Evolutionary conservation across 768 basidiomycete species (phyloP).

Genomic region (Termitomyces sp.): DNA sequence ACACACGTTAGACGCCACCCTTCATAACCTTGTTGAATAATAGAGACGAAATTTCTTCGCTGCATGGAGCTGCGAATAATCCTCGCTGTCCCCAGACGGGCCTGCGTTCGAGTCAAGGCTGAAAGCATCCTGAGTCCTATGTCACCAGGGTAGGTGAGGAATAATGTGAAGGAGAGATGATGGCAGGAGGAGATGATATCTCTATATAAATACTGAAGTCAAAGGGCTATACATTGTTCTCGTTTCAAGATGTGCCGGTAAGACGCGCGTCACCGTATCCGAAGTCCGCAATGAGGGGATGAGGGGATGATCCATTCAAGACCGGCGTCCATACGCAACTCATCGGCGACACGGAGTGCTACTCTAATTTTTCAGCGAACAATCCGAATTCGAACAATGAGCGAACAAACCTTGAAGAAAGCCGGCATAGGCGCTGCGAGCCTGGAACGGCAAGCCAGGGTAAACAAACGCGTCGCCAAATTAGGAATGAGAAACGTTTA

Average conservation of each 20-base stretch:
- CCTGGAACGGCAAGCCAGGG: no score
- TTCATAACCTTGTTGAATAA: slow-evolving; percentile 52
- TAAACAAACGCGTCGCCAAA: not conserved
- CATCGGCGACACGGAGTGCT: not conserved
- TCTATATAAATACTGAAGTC: not conserved
- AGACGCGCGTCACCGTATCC: not conserved
- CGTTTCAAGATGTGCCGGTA: not conserved
- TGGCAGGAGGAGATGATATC: not conserved
- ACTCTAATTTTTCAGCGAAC: no score
- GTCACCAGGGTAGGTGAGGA: not conserved
- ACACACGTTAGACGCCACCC: slow-evolving; percentile 48
- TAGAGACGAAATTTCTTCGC: slow-evolving; percentile 41
- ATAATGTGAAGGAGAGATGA: not conserved
- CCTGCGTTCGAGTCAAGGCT: slow-evolving; percentile 3
- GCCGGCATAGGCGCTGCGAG: no score
- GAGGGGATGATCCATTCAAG: not conserved
- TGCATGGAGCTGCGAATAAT: not conserved
- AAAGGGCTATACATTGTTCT: not conserved
- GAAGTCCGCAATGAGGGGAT: not conserved
- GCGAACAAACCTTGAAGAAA: not conserved
- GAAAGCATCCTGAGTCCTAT: slow-evolving; percentile 3
- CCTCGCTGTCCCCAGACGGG: slow-evolving; percentile 1
- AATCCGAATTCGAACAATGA: not conserved
- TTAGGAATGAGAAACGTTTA: not conserved
- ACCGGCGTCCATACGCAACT: not conserved